Evolutionary conservation across 768 basidiomycete species (phyloP).

Genomic region (Boletus sp.): DNA sequence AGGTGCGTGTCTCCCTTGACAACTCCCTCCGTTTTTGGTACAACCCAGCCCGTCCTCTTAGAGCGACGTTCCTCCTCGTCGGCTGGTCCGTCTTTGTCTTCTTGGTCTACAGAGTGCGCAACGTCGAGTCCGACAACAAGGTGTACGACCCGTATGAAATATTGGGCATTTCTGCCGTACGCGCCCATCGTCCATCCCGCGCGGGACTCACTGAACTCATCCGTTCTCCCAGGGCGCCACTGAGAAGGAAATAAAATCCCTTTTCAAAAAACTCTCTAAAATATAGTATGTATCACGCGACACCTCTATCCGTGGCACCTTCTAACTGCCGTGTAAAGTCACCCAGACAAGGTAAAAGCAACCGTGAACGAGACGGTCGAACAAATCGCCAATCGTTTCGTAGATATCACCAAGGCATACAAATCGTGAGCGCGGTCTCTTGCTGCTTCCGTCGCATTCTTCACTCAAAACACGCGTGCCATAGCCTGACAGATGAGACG

Average conservation of each 20-base stretch:
- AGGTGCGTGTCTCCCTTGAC: constrained; percentile 37
- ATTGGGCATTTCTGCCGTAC: constrained; percentile 64
- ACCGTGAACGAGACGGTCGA: constrained; percentile 82
- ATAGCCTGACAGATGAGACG: constrained; percentile 84
- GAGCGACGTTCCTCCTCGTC: constrained; percentile 54
- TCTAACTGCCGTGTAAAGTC: constrained; percentile 45
- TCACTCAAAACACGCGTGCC: background rate
- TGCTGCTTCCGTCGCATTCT: background rate
- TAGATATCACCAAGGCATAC: constrained; percentile 95
- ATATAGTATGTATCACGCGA: constrained; percentile 57
- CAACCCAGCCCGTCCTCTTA: constrained; percentile 25
- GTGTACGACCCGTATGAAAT: constrained; percentile 95
- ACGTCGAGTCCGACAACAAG: constrained; percentile 55
- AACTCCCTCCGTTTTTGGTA: background rate
- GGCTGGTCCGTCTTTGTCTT: constrained; percentile 77
- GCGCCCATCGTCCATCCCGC: background rate
- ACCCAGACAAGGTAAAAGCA: constrained; percentile 93
- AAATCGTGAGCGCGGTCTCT: constrained; percentile 61
- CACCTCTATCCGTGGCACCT: background rate
- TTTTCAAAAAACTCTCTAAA: constrained; percentile 89
- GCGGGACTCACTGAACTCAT: background rate
- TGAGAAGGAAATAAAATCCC: constrained; percentile 93
- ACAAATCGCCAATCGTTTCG: constrained; percentile 80
- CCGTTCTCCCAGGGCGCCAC: constrained; percentile 46
- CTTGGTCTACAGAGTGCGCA: constrained; percentile 61